Percentiles rank a stretch among this genome's conserved stretches.
phyloP scores from a whole-genome alignment of 2,329 filamentous ascomycete species.

The Cephalotrichum gorgonifer region DNA sequence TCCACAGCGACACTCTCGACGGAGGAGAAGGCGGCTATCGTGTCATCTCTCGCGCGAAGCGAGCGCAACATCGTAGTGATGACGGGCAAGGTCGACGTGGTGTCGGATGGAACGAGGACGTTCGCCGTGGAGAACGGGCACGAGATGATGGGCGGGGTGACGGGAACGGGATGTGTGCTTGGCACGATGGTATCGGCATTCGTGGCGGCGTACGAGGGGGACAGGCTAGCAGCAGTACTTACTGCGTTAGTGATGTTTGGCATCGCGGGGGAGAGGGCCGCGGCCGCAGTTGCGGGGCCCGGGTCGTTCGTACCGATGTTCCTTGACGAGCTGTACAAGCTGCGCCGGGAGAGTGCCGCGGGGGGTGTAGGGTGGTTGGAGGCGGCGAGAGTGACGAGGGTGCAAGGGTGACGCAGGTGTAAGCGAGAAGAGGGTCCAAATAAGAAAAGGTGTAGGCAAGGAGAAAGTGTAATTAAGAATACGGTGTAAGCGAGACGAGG shows the following conservation, averaged over 20 bases:
- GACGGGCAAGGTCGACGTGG: slow-evolving; percentile 66
- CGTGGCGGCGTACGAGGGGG: slow-evolving; percentile 41
- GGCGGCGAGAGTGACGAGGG: slow-evolving; percentile 34
- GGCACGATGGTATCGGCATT: slow-evolving; percentile 73
- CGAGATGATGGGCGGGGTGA: slow-evolving; percentile 56
- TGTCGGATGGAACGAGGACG: slow-evolving; percentile 64
- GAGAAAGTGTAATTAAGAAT: not conserved
- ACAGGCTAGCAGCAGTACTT: slow-evolving; percentile 63
- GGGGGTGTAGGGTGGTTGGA: slow-evolving; percentile 41
- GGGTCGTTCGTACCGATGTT: slow-evolving; percentile 82
- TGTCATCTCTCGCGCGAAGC: slow-evolving; percentile 53
- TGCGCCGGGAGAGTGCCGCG: slow-evolving; percentile 35
- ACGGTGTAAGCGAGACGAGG: too few relatives aligned
- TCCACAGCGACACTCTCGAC: slow-evolving; percentile 50
- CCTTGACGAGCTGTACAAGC: slow-evolving; percentile 56
- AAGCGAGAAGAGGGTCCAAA: slow-evolving; percentile 7
- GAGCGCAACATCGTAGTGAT: slow-evolving; percentile 66
- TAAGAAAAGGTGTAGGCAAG: not conserved
- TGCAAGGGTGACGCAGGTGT: slow-evolving; percentile 20
- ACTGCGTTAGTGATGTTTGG: slow-evolving; percentile 71
- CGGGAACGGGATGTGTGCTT: slow-evolving; percentile 75
- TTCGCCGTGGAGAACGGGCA: slow-evolving; percentile 69
- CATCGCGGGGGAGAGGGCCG: slow-evolving; percentile 58
- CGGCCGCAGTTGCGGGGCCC: slow-evolving; percentile 61
- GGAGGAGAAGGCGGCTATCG: slow-evolving; percentile 45